These are phyloP conservation scores for Chlamydomonas reinhardtii DNA, from an alignment of 163 green algal genomes.

Conservation along the genomic window DNA sequence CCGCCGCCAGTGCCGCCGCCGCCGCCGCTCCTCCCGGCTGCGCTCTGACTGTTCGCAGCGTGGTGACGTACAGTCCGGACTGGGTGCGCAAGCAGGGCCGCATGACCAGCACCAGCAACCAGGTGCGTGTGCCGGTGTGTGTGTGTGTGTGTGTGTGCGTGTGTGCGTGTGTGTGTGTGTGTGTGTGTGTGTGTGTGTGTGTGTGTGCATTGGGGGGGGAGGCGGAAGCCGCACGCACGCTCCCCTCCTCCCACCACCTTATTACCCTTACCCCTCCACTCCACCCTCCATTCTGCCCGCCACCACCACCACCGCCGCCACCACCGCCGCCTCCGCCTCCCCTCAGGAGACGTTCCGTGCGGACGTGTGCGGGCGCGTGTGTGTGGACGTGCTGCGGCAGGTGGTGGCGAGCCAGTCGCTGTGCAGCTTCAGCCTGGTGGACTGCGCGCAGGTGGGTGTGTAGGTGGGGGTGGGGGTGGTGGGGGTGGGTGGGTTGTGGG, in stretches of 20 bases:
- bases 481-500: too few relatives aligned
- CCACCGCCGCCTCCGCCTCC: too few relatives aligned
- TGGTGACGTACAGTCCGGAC: slow-evolving; percentile 76
- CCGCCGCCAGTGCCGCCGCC: too few relatives aligned
- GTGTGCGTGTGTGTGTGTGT: neutral
- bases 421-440: slow-evolving; percentile 83
- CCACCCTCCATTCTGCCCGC: too few relatives aligned
- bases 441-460: slow-evolving; percentile 65
- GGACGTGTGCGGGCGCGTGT: slow-evolving; percentile 65
- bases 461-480: neutral
- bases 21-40: too few relatives aligned
- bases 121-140: slow-evolving; percentile 28
- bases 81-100: slow-evolving; percentile 85
- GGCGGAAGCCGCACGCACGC: too few relatives aligned
- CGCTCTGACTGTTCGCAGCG: slow-evolving; percentile 46
- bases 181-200: neutral
- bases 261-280: too few relatives aligned
- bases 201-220: neutral
- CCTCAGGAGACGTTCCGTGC: slow-evolving; percentile 84
- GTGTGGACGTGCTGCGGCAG: slow-evolving; percentile 69
- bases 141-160: neutral
- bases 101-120: slow-evolving; percentile 84
- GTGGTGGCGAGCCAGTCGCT: slow-evolving; percentile 76
- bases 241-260: too few relatives aligned
- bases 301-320: too few relatives aligned